phyloP scores from a whole-genome alignment of 305 asterid species.

The Lippia alba region DNA sequence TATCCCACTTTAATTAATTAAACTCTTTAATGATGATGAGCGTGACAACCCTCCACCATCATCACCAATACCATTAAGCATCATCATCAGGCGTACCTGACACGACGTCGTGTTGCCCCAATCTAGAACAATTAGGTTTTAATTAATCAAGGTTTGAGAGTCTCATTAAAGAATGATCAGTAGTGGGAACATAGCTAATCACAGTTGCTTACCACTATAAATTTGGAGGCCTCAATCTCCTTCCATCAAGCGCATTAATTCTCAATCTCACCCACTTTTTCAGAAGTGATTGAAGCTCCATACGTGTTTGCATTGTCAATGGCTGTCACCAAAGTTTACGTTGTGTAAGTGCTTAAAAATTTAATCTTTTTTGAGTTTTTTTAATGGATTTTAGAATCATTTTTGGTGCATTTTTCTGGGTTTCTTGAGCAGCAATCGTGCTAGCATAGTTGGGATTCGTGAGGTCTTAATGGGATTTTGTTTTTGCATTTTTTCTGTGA shows the following conservation, averaged over 20 bases:
- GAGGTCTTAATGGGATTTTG: background rate
- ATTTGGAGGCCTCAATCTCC: slow-evolving; percentile 36
- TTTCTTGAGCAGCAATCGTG: slow-evolving; percentile 14
- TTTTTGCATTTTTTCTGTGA: slow-evolving; percentile 5
- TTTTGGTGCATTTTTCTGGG: background rate
- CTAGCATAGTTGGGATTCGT: slow-evolving; percentile 13
- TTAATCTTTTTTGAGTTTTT: background rate
- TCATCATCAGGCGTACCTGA: slow-evolving; percentile 18
- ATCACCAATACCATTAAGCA: slow-evolving; percentile 8
- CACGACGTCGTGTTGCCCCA: slow-evolving; percentile 29
- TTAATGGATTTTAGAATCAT: slow-evolving; percentile 5
- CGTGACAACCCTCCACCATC: slow-evolving; percentile 50
- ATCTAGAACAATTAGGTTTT: background rate
- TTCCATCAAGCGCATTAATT: slow-evolving; percentile 24
- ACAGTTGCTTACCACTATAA: slow-evolving; percentile 33
- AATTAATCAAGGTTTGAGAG: background rate
- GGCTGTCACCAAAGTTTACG: slow-evolving; percentile 60
- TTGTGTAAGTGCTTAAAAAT: slow-evolving; percentile 53
- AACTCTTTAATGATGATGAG: slow-evolving; percentile 38
- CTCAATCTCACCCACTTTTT: slow-evolving; percentile 21
- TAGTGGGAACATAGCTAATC: slow-evolving; percentile 34
- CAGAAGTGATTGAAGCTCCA: background rate
- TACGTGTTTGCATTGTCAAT: slow-evolving; percentile 38
- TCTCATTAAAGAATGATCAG: slow-evolving; percentile 14
- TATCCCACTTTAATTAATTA: background rate